phyloP scores from a whole-genome alignment of 1,139 yeast species.

The Magnusiomyces ingens region DNA sequence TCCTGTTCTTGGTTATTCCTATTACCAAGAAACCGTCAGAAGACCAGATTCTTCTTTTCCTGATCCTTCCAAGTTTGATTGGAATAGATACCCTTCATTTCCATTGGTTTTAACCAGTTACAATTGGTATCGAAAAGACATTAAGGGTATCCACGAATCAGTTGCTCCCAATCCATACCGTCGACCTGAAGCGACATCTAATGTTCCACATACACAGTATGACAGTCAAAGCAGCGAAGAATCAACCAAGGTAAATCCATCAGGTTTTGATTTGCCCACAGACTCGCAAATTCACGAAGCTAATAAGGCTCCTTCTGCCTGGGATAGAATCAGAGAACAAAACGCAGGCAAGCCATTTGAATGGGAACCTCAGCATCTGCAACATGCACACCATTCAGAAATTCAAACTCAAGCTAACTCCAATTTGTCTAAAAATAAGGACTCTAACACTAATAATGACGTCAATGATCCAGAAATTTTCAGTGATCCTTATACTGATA shows the following conservation, averaged over 20 bases:
- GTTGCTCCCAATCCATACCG: neutral
- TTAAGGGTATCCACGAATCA: slow-evolving; percentile 8
- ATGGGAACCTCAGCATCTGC: slow-evolving; percentile 15
- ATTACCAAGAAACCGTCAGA: slow-evolving; percentile 12
- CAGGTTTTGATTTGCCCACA: neutral
- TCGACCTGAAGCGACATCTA: neutral
- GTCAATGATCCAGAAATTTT: too few relatives aligned
- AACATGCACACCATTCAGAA: neutral
- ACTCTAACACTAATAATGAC: too few relatives aligned
- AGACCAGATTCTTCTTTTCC: slow-evolving; percentile 12
- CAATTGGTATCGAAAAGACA: slow-evolving; percentile 6
- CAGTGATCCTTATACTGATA: too few relatives aligned
- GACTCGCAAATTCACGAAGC: neutral
- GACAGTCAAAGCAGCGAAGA: neutral
- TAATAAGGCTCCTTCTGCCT: slow-evolving; percentile 5
- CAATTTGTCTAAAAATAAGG: too few relatives aligned
- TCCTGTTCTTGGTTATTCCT: slow-evolving; percentile 14
- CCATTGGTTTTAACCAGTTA: slow-evolving; percentile 10
- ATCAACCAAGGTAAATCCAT: slow-evolving; percentile 2
- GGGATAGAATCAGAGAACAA: slow-evolving; percentile 16
- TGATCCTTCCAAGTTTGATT: slow-evolving; percentile 13
- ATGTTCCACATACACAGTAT: slow-evolving; percentile 8
- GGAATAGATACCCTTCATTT: slow-evolving; percentile 14
- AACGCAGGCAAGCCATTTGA: slow-evolving; percentile 10
- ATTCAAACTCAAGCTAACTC: neutral